A percentile compares a stretch with the other conserved stretches of the same genome.
phyloP scores from a whole-genome alignment of 805 yeast genomes.

The Metschnikowia hibisci region DNA sequence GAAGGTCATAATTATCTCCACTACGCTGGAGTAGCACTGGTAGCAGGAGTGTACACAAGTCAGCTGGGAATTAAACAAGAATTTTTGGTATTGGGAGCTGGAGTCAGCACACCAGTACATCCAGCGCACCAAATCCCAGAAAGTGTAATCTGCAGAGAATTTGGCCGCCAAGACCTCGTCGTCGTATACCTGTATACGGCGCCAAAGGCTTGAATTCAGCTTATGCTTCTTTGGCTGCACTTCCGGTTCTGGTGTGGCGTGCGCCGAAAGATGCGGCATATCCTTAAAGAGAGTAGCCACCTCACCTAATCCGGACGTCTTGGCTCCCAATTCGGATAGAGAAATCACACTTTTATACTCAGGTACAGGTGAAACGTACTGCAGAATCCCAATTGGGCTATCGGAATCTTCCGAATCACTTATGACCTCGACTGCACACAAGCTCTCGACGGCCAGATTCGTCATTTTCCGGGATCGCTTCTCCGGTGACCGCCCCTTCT shows the following conservation, averaged over 20 bases:
- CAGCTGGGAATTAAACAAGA: slow-evolving; percentile 17
- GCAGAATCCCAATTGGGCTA: slow-evolving; percentile 5
- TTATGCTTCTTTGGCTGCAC: slow-evolving; percentile 4
- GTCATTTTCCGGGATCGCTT: neutral
- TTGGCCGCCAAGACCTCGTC: slow-evolving; percentile 25
- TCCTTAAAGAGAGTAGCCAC: slow-evolving; percentile 16
- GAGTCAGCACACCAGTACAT: slow-evolving; percentile 33
- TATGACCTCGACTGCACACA: slow-evolving; percentile 17
- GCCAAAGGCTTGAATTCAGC: neutral
- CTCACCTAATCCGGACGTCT: slow-evolving; percentile 19
- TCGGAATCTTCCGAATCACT: slow-evolving; percentile 24
- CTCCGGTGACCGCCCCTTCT: neutral
- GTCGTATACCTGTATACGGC: slow-evolving; percentile 27
- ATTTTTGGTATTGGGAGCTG: slow-evolving; percentile 20
- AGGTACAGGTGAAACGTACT: neutral
- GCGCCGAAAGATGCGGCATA: slow-evolving; percentile 19
- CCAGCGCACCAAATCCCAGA: slow-evolving; percentile 37
- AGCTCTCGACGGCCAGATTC: neutral
- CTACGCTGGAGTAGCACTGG: slow-evolving; percentile 18
- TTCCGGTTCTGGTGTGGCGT: slow-evolving; percentile 14
- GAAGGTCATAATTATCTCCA: slow-evolving; percentile 22
- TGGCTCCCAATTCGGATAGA: slow-evolving; percentile 12
- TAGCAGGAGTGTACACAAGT: slow-evolving; percentile 25
- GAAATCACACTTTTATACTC: slow-evolving; percentile 6
- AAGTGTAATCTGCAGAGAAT: slow-evolving; percentile 24